These are phyloP conservation scores for Globisporangium canariense DNA, from an alignment of 352 stramenopile species.

Conservation along the genomic window DNA sequence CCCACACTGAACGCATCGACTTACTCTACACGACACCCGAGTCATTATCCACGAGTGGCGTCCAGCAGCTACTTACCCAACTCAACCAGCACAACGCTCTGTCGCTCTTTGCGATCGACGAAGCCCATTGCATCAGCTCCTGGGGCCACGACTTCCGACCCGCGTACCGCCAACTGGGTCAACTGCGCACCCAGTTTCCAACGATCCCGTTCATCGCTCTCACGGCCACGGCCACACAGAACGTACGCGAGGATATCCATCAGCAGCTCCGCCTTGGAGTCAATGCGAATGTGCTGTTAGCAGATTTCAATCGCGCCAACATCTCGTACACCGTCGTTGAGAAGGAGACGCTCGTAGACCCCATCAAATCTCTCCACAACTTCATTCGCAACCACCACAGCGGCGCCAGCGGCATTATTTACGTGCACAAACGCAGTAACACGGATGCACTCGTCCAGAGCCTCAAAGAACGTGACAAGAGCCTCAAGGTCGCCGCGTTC, in stretches of 20 bases:
- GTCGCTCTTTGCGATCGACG: slow-evolving; percentile 79
- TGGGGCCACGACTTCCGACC: slow-evolving; percentile 86
- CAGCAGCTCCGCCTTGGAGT: slow-evolving; percentile 33
- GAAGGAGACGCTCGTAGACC: slow-evolving; percentile 46
- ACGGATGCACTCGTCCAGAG: slow-evolving; percentile 39
- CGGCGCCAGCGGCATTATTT: slow-evolving; percentile 36
- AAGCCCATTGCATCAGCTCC: slow-evolving; percentile 92
- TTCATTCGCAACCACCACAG: slow-evolving; percentile 44
- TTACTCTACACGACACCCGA: slow-evolving; percentile 90
- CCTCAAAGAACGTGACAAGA: slow-evolving; percentile 24
- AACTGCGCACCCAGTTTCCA: slow-evolving; percentile 30
- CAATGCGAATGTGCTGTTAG: slow-evolving; percentile 36
- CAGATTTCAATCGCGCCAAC: slow-evolving; percentile 60
- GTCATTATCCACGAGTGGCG: slow-evolving; percentile 52
- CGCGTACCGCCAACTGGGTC: slow-evolving; percentile 46
- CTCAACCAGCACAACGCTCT: slow-evolving; percentile 26
- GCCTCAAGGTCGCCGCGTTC: slow-evolving; percentile 38
- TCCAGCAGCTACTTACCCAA: slow-evolving; percentile 38
- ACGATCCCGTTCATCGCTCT: slow-evolving; percentile 76
- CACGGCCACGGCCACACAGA: slow-evolving; percentile 84
- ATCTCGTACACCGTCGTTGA: slow-evolving; percentile 53
- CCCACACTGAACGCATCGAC: slow-evolving; percentile 24
- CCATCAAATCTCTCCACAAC: slow-evolving; percentile 29
- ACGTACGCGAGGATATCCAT: slow-evolving; percentile 62
- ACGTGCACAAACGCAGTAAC: slow-evolving; percentile 55